Conservation (phyloP, 2,329 filamentous ascomycete genomes). For the Paecilomyces variotii region DNA sequence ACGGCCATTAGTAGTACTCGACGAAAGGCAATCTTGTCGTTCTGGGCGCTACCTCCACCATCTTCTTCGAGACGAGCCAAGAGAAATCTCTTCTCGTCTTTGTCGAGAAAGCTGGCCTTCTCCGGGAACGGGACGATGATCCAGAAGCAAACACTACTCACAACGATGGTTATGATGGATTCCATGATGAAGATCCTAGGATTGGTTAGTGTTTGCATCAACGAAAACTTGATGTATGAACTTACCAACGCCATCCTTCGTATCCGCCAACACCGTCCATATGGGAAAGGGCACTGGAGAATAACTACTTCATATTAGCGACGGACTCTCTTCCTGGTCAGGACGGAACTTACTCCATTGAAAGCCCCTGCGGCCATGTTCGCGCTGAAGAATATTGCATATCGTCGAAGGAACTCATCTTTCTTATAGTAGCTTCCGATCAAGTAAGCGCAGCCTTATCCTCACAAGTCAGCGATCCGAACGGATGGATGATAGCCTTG, state of each 20-base stretch:
- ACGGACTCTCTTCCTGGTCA: neutral
- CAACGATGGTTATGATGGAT: slow-evolving; percentile 16
- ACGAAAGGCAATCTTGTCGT: slow-evolving; percentile 7
- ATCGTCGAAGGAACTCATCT: slow-evolving; percentile 35
- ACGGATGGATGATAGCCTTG: neutral
- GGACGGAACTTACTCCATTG: slow-evolving; percentile 22
- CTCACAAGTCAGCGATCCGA: neutral
- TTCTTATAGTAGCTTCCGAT: slow-evolving; percentile 35
- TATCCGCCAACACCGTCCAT: slow-evolving; percentile 23
- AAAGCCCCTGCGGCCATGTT: slow-evolving; percentile 35
- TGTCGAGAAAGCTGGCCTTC: slow-evolving; percentile 7
- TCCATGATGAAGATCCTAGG: slow-evolving; percentile 23
- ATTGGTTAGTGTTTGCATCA: slow-evolving; percentile 2
- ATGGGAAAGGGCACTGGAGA: slow-evolving; percentile 30
- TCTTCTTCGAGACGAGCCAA: slow-evolving; percentile 8
- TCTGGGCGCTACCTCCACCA: slow-evolving; percentile 5
- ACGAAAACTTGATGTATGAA: neutral
- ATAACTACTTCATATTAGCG: slow-evolving; percentile 14
- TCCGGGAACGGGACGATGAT: slow-evolving; percentile 11
- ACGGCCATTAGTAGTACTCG: slow-evolving; percentile 6
- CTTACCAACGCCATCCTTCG: slow-evolving; percentile 22
- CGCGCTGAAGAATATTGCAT: slow-evolving; percentile 34
- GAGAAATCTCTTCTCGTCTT: slow-evolving; percentile 8
- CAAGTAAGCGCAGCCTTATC: slow-evolving; percentile 21
- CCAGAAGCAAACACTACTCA: slow-evolving; percentile 8